Percentiles rank a stretch among this genome's conserved stretches.
phyloP scores from a whole-genome alignment of 225 moss, liverwort and hornwort species.

The Neckera pumila region DNA sequence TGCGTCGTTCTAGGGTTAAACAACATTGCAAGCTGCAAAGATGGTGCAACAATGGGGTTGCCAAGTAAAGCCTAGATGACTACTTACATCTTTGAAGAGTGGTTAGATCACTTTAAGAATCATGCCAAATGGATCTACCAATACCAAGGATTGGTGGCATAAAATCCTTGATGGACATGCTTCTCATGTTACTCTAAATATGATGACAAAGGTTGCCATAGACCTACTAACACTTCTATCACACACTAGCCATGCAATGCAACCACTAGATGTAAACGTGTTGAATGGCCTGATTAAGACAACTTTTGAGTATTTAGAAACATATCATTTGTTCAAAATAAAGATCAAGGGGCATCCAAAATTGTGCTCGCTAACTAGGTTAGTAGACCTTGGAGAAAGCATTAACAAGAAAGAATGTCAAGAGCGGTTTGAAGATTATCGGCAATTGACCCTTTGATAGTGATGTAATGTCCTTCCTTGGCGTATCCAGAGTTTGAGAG shows the following conservation, averaged over 20 bases:
- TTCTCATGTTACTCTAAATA: background rate
- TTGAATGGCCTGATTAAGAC: background rate
- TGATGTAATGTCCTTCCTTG: background rate
- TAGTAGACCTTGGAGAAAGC: no score
- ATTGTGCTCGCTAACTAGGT: background rate
- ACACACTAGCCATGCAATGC: background rate
- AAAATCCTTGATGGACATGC: background rate
- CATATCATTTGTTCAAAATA: background rate
- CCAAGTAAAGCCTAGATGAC: background rate
- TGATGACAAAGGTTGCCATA: background rate
- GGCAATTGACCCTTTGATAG: background rate
- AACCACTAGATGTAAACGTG: background rate
- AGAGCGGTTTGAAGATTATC: accelerated
- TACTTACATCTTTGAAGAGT: background rate
- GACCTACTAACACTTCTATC: background rate
- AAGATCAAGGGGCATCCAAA: background rate
- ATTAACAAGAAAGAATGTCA: background rate
- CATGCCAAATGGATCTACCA: no score
- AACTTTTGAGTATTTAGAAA: background rate
- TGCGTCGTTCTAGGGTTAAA: no score
- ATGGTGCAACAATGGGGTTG: background rate
- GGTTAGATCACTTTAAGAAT: no score
- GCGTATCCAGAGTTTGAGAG: background rate
- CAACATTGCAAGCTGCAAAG: background rate
- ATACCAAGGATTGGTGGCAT: no score